Evolutionary conservation across 768 basidiomycete species (phyloP).

Genomic region (Austroboletus eburneus): DNA sequence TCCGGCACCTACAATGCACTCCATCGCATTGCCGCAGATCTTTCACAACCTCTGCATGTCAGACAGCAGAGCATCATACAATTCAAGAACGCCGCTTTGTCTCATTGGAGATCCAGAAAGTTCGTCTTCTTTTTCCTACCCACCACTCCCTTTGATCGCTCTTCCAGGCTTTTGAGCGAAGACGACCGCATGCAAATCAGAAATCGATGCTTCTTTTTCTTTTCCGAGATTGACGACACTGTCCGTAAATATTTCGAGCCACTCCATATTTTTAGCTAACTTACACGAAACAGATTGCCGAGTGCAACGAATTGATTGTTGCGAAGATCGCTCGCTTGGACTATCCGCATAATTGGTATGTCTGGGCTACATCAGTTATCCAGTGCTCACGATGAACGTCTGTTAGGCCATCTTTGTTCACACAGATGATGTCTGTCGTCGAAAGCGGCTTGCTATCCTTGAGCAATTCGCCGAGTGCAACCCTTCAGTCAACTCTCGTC

Average conservation of each 20-base stretch:
- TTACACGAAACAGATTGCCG: constrained; percentile 48
- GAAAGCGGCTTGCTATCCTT: constrained; percentile 49
- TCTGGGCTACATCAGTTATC: background rate
- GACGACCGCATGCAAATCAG: constrained; percentile 68
- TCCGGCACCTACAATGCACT: constrained; percentile 69
- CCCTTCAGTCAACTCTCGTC: constrained; percentile 43
- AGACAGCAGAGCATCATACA: constrained; percentile 84
- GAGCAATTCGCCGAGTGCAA: constrained; percentile 38
- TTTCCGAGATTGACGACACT: constrained; percentile 76
- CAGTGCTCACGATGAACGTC: background rate
- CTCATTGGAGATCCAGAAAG: constrained; percentile 80
- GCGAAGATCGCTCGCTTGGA: constrained; percentile 77
- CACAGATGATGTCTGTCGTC: constrained; percentile 50
- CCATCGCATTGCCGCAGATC: constrained; percentile 66
- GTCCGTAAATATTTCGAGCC: constrained; percentile 38
- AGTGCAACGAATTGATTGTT: constrained; percentile 71
- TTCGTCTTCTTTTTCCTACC: constrained; percentile 29
- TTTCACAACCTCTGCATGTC: constrained; percentile 55
- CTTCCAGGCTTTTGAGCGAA: constrained; percentile 58
- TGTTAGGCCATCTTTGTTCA: constrained; percentile 24
- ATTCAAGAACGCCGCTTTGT: constrained; percentile 75
- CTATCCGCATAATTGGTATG: constrained; percentile 69
- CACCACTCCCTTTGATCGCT: constrained; percentile 9
- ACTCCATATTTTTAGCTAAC: constrained; percentile 1
- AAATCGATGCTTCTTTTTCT: constrained; percentile 54